Base-by-base conservation (phyloP, 352 stramenopile genomes). In the Pythium dissimile region DNA sequence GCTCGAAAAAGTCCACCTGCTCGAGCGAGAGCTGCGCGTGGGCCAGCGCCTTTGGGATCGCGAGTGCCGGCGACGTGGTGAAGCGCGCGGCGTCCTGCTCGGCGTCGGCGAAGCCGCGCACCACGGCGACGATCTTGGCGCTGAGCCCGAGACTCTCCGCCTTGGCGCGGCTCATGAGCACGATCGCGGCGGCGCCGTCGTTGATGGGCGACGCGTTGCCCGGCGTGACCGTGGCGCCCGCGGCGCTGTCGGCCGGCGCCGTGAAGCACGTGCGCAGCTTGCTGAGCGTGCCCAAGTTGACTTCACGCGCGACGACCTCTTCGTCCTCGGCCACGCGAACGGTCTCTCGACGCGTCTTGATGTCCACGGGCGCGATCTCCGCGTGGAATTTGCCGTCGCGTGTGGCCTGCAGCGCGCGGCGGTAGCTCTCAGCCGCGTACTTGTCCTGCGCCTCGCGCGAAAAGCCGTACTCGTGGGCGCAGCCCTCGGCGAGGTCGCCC, bases 1-100 rank as follows among this genome's bases (percentile, higher is more conserved):
- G 97, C 77, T 99, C 97, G 67, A 96, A 93, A 69, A 89, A 98
- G 37, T 99, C 92, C 6, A 99, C 75, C 63, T 98, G 89, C 12
- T 64, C 71, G 12, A 90, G 57, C n/a, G 54, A 34, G 11, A 98
- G 23, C 30, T 82, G 77, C 3, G 95, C 94, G 49, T 90, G 71
- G 15, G 50, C 63, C 10, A 87, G 61, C 2, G 95, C 95, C 35
- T 91, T 86, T 2, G 95, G 93, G 47, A 98, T 91, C 11, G 95
- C 96, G 35, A 96, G 68, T 8, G 92, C 73, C 5, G 95, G 96
- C 9, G 96, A 91, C 3, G 89, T 97, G 9, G 95, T 98, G 71
- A 99, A 99, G 54, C 92, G 66, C 0, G 88, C 78, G 12, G 96
- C 89, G 18, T 87, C 82, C 55, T 95, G 80, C 61, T 77, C 78